Base-by-base conservation (phyloP, 495 filamentous ascomycete species). In the Penicillium taxi region DNA sequence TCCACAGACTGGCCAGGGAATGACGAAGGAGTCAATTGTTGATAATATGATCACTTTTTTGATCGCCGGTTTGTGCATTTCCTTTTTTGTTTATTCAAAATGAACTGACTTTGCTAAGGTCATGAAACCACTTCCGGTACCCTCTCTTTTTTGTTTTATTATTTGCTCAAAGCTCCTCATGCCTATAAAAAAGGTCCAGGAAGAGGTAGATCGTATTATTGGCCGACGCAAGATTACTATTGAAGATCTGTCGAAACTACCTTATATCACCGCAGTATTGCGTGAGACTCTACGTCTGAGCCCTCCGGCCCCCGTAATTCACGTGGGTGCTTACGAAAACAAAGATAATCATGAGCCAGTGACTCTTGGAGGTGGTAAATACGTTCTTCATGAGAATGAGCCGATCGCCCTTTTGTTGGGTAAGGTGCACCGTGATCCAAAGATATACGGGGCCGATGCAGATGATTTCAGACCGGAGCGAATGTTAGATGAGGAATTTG, bases 11-110 rank as follows among this genome's bases (percentile, higher is more conserved):
- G 82, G 82, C 1, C 54, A 75, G 35, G 71, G 70, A 11, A 64
- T 87, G 51, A 67, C 56, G 1, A 75, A 82, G 32, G 54, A 69
- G 4, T 75, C 66, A 31, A 80, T 85, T 47, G 65, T 78, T 15
- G 66, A 81, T 48, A 84, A 86, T 45, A 72, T 84, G 61, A 77
- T 82, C 31, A 86, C 81, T 0, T 84, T 86, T 45, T 53, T 86
- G 44, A 76, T 82, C 52, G 80, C 77, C 16, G 48, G 49, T 53
- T 49, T 15, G 52, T 42, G 21, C 12, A 8, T 32, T 21, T 9
- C 19, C 3, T 16, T 0, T 2, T 2, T 21, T 2, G 5, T 13
- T 9, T 4, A n/a, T 19, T 22, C 0, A 11, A 19, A 12, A 16
- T 1, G 31, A 22, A 6, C 51, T 65, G 15, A 59, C 28, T 1